Evolutionary conservation across 2,329 filamentous ascomycete genomes (phyloP), one percentile per base, ranked within the genome.

Genomic region (Cadophora sp.): DNA sequence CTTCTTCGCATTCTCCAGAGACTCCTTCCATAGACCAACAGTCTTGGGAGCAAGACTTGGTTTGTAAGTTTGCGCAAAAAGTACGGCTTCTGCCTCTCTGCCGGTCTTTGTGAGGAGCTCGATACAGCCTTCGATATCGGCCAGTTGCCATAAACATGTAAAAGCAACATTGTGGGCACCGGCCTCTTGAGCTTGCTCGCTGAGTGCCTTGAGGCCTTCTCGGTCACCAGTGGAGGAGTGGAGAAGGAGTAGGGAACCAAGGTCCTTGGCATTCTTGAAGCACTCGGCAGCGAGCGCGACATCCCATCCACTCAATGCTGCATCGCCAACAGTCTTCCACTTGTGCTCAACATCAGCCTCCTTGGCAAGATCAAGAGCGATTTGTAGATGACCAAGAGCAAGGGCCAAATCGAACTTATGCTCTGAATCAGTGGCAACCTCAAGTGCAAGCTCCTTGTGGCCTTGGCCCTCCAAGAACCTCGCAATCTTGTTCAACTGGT

Each of bases 401-500:
- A 99, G 84, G 0, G 96, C 91, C 24, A 99, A 87, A 68, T 99
- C 96, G 75, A 99, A 98, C 77, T 96, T 96, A 82, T 99, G 96
- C 81, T 99, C 96, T 0, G 92, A 85, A 75, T 99, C 96, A 0
- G 95, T 97, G 11, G 96, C 94, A 18, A 99, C 93, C 73, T 97
- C 93, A 18, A 99, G 86, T 0, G 96, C 96, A 72, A 97, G 86
- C 75, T 98, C 95, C 81, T 98, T 98, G 81, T 97, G 93, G 48
- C 95, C 95, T 80, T 99, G 96, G 2, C 96, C 96, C 80, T 98
- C 96, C 62, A 99, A 85, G 85, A 99, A 99, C 24, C 96, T 90
- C 3, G 96, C 96, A 74, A 99, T 96, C 83, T 98, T 98, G 85
- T 97, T 97, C 80, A 97, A 91, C 79, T 99, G 94, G 71, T 97